Evolutionary conservation across 345 rosid genomes (phyloP).

Genomic region (Eucalyptus sp.): DNA sequence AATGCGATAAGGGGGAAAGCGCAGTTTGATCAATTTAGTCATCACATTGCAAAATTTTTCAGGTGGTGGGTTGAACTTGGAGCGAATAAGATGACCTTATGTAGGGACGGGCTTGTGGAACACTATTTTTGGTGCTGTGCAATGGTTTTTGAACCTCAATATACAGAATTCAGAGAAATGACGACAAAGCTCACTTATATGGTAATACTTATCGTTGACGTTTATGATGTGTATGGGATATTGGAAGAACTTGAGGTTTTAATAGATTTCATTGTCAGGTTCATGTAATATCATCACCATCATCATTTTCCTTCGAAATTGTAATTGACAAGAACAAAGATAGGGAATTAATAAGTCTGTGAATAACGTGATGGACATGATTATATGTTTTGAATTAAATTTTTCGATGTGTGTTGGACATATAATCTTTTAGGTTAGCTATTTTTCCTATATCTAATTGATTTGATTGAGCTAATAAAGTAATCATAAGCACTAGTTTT

Average conservation of each 20-base stretch:
- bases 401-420: background rate
- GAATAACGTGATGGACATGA: background rate
- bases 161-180: background rate
- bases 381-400: background rate
- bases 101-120: background rate
- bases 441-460: background rate
- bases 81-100: background rate
- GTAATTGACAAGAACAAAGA: background rate
- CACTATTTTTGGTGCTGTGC: background rate
- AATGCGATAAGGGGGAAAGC: background rate
- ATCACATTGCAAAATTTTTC: background rate
- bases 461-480: background rate
- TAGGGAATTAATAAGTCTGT: background rate
- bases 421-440: background rate
- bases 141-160: background rate
- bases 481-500: no score
- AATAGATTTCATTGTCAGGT: background rate
- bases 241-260: background rate
- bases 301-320: background rate
- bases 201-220: background rate
- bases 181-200: background rate
- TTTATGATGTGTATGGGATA: background rate
- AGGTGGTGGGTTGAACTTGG: constrained; percentile 1
- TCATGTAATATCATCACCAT: background rate
- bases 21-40: background rate